Conservation (phyloP, 2,329 filamentous ascomycete genomes). For the Pseudocercospora crystallina region DNA sequence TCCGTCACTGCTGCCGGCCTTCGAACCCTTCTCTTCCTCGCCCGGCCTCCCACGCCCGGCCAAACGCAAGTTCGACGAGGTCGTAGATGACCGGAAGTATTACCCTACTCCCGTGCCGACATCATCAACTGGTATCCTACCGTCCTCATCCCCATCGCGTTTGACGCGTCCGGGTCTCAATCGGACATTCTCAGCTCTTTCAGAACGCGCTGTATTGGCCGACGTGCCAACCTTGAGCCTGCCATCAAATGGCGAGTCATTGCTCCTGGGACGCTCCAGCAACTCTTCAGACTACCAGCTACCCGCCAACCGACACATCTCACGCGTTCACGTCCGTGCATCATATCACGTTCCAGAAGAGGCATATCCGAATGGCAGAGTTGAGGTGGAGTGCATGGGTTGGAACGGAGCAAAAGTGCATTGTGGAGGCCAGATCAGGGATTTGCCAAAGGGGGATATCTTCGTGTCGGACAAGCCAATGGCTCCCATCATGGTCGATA, state of each 20-base stretch:
- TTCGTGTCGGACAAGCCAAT: constrained; percentile 88
- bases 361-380: constrained; percentile 68
- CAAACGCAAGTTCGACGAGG: constrained; percentile 62
- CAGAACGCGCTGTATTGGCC: constrained; percentile 80
- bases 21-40: constrained; percentile 73
- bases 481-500: constrained; percentile 90
- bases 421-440: constrained; percentile 83
- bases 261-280: constrained; percentile 89
- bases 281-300: constrained; percentile 95
- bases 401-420: constrained; percentile 96
- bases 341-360: constrained; percentile 71
- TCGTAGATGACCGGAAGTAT: constrained; percentile 56
- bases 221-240: constrained; percentile 81
- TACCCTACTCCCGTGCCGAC: constrained; percentile 95
- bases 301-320: constrained; percentile 87
- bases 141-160: constrained; percentile 73
- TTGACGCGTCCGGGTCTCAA: constrained; percentile 52
- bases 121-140: constrained; percentile 87
- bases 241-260: constrained; percentile 73
- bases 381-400: constrained; percentile 87
- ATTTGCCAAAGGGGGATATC: constrained; percentile 81
- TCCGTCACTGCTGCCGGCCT: constrained; percentile 71
- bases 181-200: constrained; percentile 63
- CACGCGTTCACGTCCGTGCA: constrained; percentile 87
- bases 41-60: constrained; percentile 65